A percentile compares a stretch with the other conserved stretches of the same genome.
Evolutionary conservation across 805 yeast genomes (phyloP).

Genomic region (Candida suzukii): DNA sequence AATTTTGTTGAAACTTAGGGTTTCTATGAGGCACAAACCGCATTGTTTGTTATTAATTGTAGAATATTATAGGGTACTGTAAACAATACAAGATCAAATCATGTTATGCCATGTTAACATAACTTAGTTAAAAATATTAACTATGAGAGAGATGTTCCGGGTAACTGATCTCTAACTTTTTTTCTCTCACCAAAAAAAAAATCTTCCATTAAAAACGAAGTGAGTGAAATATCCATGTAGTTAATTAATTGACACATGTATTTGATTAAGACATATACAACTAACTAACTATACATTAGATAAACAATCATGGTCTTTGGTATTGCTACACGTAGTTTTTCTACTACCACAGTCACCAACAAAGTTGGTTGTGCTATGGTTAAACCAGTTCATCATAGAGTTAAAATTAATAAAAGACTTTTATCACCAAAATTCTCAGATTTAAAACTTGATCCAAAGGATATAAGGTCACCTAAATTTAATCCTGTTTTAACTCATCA

Average conservation of each 20-base stretch:
- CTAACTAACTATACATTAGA: background rate
- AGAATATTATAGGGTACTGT: too few species aligned
- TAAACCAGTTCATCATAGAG: constrained; percentile 87
- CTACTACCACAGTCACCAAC: constrained; percentile 26
- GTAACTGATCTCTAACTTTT: too few species aligned
- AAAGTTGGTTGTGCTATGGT: constrained; percentile 65
- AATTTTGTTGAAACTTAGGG: constrained; percentile 10
- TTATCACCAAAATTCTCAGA: constrained; percentile 72
- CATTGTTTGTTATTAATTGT: constrained; percentile 13
- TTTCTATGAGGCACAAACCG: constrained; percentile 22
- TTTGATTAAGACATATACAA: too few species aligned
- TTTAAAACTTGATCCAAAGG: constrained; percentile 58
- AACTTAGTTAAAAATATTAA: too few species aligned
- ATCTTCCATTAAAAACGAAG: too few species aligned
- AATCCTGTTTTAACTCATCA: constrained; percentile 69
- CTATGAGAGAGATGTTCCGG: too few species aligned
- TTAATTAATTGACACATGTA: too few species aligned
- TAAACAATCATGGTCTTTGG: background rate
- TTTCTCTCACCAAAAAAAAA: too few species aligned
- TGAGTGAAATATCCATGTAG: too few species aligned
- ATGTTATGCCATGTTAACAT: too few species aligned
- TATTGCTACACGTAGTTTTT: constrained; percentile 19
- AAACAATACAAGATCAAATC: too few species aligned
- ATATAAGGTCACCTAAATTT: constrained; percentile 72
- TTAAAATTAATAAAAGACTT: constrained; percentile 64